These are phyloP conservation scores for Flaveria bidentis DNA, from an alignment of 129 eudicot species.

Conservation along the genomic window DNA sequence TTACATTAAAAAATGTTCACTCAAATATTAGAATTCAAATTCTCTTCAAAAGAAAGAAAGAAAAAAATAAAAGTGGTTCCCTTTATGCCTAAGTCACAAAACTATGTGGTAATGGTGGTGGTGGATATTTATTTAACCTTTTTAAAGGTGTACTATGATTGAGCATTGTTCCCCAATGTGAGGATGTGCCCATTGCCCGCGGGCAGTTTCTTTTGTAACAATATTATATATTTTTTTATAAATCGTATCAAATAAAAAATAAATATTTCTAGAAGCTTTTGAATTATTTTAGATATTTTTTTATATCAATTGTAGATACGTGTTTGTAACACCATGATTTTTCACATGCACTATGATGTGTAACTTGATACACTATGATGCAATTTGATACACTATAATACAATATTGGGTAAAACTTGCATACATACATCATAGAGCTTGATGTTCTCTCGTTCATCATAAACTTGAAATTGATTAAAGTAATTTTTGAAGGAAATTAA, in stretches of 20 bases:
- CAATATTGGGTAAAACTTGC: no score
- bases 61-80: slow-evolving; percentile 21
- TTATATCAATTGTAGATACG: background rate
- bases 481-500: no score
- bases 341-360: background rate
- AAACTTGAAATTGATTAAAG: no score
- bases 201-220: slow-evolving; percentile 5
- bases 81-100: slow-evolving; percentile 38
- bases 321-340: background rate
- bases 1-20: no score
- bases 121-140: slow-evolving; percentile 21
- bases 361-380: background rate
- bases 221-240: background rate
- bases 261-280: background rate
- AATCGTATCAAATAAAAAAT: background rate
- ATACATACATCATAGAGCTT: background rate
- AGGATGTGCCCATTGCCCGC: slow-evolving; percentile 38
- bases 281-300: background rate
- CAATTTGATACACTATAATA: no score
- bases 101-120: slow-evolving; percentile 29
- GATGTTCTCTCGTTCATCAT: background rate
- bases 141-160: slow-evolving; percentile 36
- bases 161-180: slow-evolving; percentile 43
- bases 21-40: no score
- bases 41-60: no score